Conservation (phyloP, 2,329 filamentous ascomycete species). For the Xylariaceae sp. region DNA sequence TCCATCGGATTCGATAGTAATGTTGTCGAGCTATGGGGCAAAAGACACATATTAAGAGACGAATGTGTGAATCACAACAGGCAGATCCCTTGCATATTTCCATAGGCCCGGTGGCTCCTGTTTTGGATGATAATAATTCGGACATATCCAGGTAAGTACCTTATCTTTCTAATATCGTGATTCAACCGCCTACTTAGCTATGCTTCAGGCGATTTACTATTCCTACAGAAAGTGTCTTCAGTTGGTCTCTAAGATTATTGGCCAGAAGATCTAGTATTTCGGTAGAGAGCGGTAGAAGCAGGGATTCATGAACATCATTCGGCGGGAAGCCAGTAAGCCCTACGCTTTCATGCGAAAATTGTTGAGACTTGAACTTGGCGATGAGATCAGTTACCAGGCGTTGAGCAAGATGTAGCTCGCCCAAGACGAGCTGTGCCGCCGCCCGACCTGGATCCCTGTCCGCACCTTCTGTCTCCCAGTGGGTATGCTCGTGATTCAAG, state of each 20-base stretch:
- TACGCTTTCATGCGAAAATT: background rate
- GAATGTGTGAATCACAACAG: no score
- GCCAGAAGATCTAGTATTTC: background rate
- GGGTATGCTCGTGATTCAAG: background rate
- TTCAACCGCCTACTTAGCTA: background rate
- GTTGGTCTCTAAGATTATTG: background rate
- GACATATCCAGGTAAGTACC: background rate
- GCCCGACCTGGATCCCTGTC: background rate
- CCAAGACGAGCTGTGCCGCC: background rate
- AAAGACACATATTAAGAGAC: no score
- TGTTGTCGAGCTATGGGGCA: no score
- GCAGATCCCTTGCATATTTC: no score
- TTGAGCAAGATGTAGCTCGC: background rate
- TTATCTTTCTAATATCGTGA: background rate
- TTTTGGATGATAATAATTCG: background rate
- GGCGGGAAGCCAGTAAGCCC: background rate
- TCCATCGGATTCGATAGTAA: no score
- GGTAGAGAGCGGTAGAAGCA: background rate
- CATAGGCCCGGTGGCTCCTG: no score
- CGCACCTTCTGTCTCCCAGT: background rate
- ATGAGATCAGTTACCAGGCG: background rate
- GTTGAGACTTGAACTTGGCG: background rate
- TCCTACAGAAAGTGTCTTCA: background rate
- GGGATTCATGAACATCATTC: background rate
- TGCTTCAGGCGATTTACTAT: background rate